Conservation (phyloP, 2,329 filamentous ascomycete genomes). For the Aspergillus sp. region DNA sequence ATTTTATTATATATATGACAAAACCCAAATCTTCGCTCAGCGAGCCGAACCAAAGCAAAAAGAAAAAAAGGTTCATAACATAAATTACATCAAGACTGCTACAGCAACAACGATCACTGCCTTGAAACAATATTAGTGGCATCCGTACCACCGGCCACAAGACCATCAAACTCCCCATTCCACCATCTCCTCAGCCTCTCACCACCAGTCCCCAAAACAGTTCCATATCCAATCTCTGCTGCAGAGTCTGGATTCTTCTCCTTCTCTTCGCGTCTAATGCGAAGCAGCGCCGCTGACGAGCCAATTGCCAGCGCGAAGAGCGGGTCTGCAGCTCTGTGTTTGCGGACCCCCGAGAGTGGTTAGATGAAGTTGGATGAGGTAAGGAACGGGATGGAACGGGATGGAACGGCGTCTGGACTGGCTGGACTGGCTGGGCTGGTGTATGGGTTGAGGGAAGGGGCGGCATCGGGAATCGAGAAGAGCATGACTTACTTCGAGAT, state of each 20-base stretch:
- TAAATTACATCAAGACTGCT: not conserved
- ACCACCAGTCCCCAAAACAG: constrained; percentile 30
- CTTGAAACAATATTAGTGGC: not conserved
- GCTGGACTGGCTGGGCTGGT: not conserved
- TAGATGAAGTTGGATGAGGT: not conserved
- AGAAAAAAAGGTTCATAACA: not conserved
- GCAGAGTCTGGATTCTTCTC: constrained; percentile 45
- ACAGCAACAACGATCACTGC: not conserved
- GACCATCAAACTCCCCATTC: constrained; percentile 37
- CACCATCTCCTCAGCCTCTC: constrained; percentile 40
- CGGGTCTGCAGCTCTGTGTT: constrained; percentile 50
- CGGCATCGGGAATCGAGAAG: not conserved
- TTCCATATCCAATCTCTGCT: constrained; percentile 31
- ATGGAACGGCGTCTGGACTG: no score
- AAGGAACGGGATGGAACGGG: not conserved
- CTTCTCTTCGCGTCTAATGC: constrained; percentile 56
- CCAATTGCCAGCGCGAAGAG: constrained; percentile 55
- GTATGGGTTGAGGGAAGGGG: constrained; percentile 1
- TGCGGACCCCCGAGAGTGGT: not conserved
- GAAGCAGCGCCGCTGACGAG: constrained; percentile 50
- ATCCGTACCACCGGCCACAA: not conserved
- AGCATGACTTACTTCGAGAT: constrained; percentile 39
- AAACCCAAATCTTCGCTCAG: not conserved
- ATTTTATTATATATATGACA: not conserved
- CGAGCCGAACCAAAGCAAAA: not conserved